Base-by-base conservation (phyloP, 805 yeast species). In the Saturnispora mendoncae region DNA sequence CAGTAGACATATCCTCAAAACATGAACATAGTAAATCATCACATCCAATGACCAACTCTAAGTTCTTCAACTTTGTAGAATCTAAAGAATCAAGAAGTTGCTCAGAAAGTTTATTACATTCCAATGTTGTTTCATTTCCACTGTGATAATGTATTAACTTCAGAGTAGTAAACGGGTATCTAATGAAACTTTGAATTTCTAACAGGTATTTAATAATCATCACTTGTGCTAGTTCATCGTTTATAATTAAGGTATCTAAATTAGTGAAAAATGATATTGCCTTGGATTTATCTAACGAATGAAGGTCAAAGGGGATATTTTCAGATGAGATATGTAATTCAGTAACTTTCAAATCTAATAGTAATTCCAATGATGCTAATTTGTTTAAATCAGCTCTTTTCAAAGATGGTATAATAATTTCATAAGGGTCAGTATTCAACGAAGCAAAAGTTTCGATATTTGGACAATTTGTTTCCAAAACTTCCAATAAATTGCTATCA, bases 41-140 rank as follows among this genome's bases (percentile, higher is more conserved):
- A 51, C 84, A 76, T 1, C 81, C 81, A 23, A 76, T 51, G 6
- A 63, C 62, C 15, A 80, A 46, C 48, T 78, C 81, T 34, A 81
- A 53, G 28, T 62, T 64, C 35, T 58, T 53, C 14, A 75, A 37
- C 2, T 37, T 14, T 0, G 46, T 30, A 7, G 63, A 44, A 33
- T 68, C 59, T 3, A 61, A 48, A 2, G 54, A 40, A 8, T 54
- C 53, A 2, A 73, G 39, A 36, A 64, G 57, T 3, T 50, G 41
- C 9, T 49, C 38, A 3, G 61, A 55, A 12, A 67, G 46, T 8
- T 60, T 54, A 32, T 66, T 48, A 24, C 62, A 49, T 2, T 55
- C 51, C 3, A 62, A 49, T 46, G 64, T 66, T 47, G 65, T 64
- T 43, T 68, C 68, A 32, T 60, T 64, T 23, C 64, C 56, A 1